Percentiles rank a stretch among this genome's conserved stretches.
Conservation (phyloP, 2,329 filamentous ascomycete species). For the Fusarium poae region DNA sequence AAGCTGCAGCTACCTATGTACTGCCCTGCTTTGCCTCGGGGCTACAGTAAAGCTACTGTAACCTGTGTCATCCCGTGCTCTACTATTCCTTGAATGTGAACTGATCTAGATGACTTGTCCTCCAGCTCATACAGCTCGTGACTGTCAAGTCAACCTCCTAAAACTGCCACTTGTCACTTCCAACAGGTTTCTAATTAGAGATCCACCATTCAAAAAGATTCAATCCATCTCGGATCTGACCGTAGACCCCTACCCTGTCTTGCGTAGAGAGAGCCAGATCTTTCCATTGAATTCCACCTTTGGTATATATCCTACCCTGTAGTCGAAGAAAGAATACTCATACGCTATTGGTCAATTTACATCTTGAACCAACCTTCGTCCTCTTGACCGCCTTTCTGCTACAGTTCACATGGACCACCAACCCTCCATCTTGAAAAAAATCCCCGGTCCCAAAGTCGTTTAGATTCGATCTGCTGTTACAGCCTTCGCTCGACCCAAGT, state of each 20-base stretch:
- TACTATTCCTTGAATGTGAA: constrained; percentile 9
- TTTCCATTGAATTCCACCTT: constrained; percentile 13
- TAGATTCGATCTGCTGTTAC: constrained; percentile 38
- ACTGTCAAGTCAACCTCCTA: background rate
- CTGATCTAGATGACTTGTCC: constrained; percentile 2
- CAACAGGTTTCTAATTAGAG: constrained; percentile 24
- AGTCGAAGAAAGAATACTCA: constrained; percentile 9
- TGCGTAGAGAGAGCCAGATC: constrained; percentile 9
- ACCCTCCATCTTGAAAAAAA: constrained; percentile 24
- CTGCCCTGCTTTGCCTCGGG: constrained; percentile 12
- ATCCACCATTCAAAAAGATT: background rate
- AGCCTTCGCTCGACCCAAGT: constrained; percentile 19
- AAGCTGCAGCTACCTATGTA: constrained; percentile 33
- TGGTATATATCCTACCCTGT: constrained; percentile 28
- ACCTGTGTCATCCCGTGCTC: too few species aligned
- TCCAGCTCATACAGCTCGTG: constrained; percentile 6
- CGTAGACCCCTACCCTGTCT: constrained; percentile 23
- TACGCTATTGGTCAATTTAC: constrained; percentile 20
- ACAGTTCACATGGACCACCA: constrained; percentile 35
- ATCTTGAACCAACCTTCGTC: constrained; percentile 11
- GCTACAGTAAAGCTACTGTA: constrained; percentile 14
- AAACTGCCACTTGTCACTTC: constrained; percentile 29
- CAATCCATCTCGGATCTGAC: constrained; percentile 18
- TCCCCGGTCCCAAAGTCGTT: constrained; percentile 20
- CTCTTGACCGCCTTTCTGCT: constrained; percentile 46